Evolutionary conservation across 345 rosid genomes (phyloP), one percentile per base, ranked within the genome.

Genomic region (Lumnitzera littorea): DNA sequence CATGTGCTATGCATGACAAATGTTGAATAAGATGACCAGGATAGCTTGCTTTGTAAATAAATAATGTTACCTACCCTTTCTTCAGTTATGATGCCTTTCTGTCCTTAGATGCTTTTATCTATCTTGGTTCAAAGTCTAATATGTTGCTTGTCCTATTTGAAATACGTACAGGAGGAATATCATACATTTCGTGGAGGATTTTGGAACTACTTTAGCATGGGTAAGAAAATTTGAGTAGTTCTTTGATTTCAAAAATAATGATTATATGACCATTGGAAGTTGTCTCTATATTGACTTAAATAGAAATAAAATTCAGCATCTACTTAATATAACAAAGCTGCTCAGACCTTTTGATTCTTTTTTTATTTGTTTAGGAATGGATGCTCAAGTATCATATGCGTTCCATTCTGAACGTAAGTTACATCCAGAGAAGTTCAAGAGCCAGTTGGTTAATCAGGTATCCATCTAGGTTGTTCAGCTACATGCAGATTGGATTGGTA

Each of bases 181-280:
- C 84, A 78, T 64, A 84, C 89, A 49, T 86, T 65, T 76, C 89
- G 94, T 48, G 94, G 94, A 24, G 94, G 94, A 46, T 86, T 86
- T 73, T 86, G 94, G 94, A 86, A 86, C 75, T 86, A 86, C 68
- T 86, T 86, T 76, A 84, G 94, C 67, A 74, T 86, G 80, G 94
- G 89, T 83, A 80, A 68, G 87, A 75, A 57, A 36, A 31, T 48
- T 11, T 17, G 24, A 48, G 11, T 60, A 24, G 12, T 48, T 55
- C n/a, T 10, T 50, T n/a, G 53, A 2, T 47, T 43, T 61, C 47
- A 16, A 13, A 48, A 31, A 11, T 51, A 20, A 9, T 31, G 16
- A 27, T 27, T 27, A 5, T 27, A 5, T 27, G 31, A 27, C 31
- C 31, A 2, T 9, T 61, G 52, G 48, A 15, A 49, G 48, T 47